Evolutionary conservation across 441 rosid species (phyloP), one percentile per base, ranked within the genome.

Genomic region (Dalechampia spathulata): DNA sequence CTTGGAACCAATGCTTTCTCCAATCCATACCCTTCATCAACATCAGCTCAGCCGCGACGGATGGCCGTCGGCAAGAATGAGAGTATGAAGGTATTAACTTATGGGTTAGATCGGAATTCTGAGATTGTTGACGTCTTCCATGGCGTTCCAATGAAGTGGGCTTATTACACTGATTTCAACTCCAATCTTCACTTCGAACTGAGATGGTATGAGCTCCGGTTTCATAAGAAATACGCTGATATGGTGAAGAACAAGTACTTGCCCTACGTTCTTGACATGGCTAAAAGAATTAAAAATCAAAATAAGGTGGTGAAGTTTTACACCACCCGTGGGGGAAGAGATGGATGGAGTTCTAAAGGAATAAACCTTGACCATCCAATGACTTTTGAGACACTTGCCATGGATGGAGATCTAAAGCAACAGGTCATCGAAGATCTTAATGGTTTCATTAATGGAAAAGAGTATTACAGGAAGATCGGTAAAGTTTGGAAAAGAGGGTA

Each of bases 401-500:
- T 82, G 78, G 88, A 75, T 52, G 79, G 75, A 0, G 49, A 51
- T 15, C 27, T 65, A 13, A 79, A 75, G 68, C 42, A 57, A 59
- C 51, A 17, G 37, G 58, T 77, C 2, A 6, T 72, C 0, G 72
- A 60, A 41, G 85, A 82, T 49, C 64, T 82, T 11, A 67, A 77
- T 13, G 60, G 69, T 49, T 82, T 82, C 32, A 55, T 72, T 2
- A 61, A 27, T 4, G 77, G 78, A 0, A 82, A 49, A 52, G 74
- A 74, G 57, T 77, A 72, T 52, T 79, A 79, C 22, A 82, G 63
- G 55, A 77, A 68, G 65, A 74, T 79, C 42, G 88, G 88, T 10
- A 82, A 77, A 58, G 78, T 71, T 2, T 79, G 85, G 85, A 82
- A 82, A 42, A 61, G 81, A 13, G 88, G 88, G 13, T 79, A 79